These are phyloP conservation scores for Kluyveromyces dobzhanskii DNA, from an alignment of 805 yeast genomes.

Conservation along the genomic window DNA sequence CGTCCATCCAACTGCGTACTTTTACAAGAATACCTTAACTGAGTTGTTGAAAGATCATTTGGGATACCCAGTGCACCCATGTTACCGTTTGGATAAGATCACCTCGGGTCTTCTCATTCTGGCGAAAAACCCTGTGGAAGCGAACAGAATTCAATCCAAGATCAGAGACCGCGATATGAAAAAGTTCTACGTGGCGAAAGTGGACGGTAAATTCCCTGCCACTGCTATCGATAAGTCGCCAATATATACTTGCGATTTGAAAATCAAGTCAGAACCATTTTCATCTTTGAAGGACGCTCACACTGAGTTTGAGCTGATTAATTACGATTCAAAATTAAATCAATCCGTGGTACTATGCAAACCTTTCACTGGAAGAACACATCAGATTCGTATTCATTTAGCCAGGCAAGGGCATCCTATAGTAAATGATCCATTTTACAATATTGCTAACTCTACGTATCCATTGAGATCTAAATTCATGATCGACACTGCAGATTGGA, in stretches of 20 bases:
- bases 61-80: constrained; percentile 53
- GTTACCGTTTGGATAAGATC: constrained; percentile 80
- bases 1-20: constrained; percentile 88
- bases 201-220: constrained; percentile 71
- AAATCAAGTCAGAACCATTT: constrained; percentile 43
- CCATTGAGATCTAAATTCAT: constrained; percentile 20
- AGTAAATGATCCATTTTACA: constrained; percentile 75
- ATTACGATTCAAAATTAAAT: constrained; percentile 44
- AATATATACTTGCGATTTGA: constrained; percentile 62
- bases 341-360: constrained; percentile 62
- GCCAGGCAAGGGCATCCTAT: constrained; percentile 82
- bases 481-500: constrained; percentile 13
- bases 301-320: constrained; percentile 56
- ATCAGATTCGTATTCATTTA: constrained; percentile 88
- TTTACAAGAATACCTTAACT: constrained; percentile 64
- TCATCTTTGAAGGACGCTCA: constrained; percentile 49
- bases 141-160: constrained; percentile 56
- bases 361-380: constrained; percentile 93
- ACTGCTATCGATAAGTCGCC: constrained; percentile 31
- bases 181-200: constrained; percentile 81
- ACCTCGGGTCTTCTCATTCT: constrained; percentile 84
- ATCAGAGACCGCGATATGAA: constrained; percentile 53
- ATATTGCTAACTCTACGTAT: constrained; percentile 14
- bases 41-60: constrained; percentile 57
- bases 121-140: constrained; percentile 31